Conservation (phyloP, 176 grass and related monocot genomes). For the Paspalum vaginatum region DNA sequence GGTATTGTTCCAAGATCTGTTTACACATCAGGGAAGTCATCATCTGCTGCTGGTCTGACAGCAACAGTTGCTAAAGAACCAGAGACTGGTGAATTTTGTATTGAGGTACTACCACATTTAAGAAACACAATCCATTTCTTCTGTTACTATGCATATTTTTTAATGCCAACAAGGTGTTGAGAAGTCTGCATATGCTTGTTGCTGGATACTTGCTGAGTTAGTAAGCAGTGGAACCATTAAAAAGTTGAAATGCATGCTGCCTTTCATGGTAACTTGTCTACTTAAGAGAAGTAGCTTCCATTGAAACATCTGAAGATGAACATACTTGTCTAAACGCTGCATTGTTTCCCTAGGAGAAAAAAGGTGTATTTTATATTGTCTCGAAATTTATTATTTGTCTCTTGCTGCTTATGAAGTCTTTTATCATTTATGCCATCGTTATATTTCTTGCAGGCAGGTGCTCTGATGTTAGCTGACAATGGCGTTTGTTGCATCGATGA, state of each 20-base stretch:
- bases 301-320: constrained; percentile 9
- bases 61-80: constrained; percentile 97
- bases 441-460: constrained; percentile 72
- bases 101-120: constrained; percentile 69
- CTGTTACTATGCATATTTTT: not conserved
- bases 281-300: constrained; percentile 4
- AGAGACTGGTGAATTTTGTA: constrained; percentile 97
- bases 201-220: not conserved
- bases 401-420: constrained; percentile 26
- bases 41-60: constrained; percentile 97
- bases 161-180: constrained; percentile 6
- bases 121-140: constrained; percentile 9
- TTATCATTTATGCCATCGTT: not conserved
- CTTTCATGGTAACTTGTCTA: constrained; percentile 4
- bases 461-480: constrained; percentile 98
- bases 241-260: constrained; percentile 3
- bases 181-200: not conserved
- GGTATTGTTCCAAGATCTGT: constrained; percentile 92
- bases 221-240: not conserved
- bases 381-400: not conserved
- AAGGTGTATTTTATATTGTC: constrained; percentile 3
- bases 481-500: constrained; percentile 98
- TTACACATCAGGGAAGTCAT: constrained; percentile 97
- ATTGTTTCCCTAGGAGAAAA: not conserved
- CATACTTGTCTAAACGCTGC: too few species aligned